phyloP scores from a whole-genome alignment of 768 basidiomycete genomes.

The Suillus subalutaceus region DNA sequence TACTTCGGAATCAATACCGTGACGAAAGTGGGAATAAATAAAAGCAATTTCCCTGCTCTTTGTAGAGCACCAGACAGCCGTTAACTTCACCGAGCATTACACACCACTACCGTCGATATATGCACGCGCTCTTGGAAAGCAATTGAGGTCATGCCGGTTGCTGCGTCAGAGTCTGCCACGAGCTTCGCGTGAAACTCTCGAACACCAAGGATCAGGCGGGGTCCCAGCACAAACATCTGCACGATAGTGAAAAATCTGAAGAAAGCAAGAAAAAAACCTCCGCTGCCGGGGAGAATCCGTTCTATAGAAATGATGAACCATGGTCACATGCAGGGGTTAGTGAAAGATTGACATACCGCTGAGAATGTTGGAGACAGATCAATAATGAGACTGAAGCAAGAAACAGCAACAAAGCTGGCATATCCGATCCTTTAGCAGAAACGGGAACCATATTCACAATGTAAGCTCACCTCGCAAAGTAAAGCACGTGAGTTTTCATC shows the following conservation, averaged over 20 bases:
- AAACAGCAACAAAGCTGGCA: background rate
- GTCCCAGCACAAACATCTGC: slow-evolving; percentile 1
- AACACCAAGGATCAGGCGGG: background rate
- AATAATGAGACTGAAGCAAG: background rate
- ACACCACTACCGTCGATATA: background rate
- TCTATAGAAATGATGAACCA: background rate
- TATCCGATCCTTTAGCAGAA: background rate
- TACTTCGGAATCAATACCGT: no score
- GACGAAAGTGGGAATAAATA: background rate
- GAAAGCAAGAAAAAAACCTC: no score
- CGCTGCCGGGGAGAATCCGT: no score
- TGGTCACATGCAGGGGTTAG: background rate
- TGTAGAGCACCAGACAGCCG: background rate
- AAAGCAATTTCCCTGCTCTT: background rate
- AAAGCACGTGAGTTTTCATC: background rate
- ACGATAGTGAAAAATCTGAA: background rate
- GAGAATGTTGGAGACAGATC: background rate
- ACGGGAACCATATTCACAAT: background rate
- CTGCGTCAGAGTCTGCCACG: background rate
- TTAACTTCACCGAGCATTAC: background rate
- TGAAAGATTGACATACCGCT: background rate
- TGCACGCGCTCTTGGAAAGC: slow-evolving; percentile 1
- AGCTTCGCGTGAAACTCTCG: background rate
- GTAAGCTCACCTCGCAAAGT: background rate
- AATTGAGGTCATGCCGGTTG: background rate